These are phyloP conservation scores for Cladophialophora bantiana DNA, from an alignment of 2,329 filamentous ascomycete genomes.

Conservation along the genomic window DNA sequence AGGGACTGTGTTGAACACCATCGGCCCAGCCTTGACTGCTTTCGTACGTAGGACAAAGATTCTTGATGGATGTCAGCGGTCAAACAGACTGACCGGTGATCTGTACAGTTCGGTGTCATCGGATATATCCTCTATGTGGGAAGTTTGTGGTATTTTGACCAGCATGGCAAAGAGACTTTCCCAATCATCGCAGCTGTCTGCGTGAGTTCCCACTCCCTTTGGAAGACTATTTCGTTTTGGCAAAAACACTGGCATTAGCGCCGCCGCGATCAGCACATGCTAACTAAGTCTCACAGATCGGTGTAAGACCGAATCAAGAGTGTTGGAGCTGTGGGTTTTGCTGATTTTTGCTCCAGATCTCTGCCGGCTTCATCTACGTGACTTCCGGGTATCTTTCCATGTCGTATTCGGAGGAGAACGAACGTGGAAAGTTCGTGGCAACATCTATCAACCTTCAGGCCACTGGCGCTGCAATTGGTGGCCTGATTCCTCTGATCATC, in stretches of 20 bases:
- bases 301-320: not conserved
- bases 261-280: not conserved
- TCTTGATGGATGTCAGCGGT: not conserved
- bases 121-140: constrained; percentile 28
- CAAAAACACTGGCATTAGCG: not conserved
- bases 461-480: constrained; percentile 35
- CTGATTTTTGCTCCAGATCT: constrained; percentile 14
- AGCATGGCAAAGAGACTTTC: constrained; percentile 18
- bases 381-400: constrained; percentile 45
- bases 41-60: not conserved
- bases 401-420: constrained; percentile 46
- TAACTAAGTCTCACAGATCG: not conserved
- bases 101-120: constrained; percentile 20
- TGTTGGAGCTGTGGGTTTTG: not conserved
- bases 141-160: constrained; percentile 29
- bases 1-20: constrained; percentile 26
- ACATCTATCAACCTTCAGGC: constrained; percentile 45
- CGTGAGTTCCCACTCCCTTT: constrained; percentile 5
- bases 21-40: constrained; percentile 28
- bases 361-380: constrained; percentile 42
- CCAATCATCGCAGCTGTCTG: constrained; percentile 19
- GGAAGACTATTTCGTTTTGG: not conserved
- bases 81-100: not conserved
- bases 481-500: constrained; percentile 26
- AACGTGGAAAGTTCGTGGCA: constrained; percentile 44